Percentiles rank a stretch among this genome's conserved stretches.
Evolutionary conservation across 2,329 filamentous ascomycete genomes (phyloP).

Genomic region (Nigrospora sphaerica): DNA sequence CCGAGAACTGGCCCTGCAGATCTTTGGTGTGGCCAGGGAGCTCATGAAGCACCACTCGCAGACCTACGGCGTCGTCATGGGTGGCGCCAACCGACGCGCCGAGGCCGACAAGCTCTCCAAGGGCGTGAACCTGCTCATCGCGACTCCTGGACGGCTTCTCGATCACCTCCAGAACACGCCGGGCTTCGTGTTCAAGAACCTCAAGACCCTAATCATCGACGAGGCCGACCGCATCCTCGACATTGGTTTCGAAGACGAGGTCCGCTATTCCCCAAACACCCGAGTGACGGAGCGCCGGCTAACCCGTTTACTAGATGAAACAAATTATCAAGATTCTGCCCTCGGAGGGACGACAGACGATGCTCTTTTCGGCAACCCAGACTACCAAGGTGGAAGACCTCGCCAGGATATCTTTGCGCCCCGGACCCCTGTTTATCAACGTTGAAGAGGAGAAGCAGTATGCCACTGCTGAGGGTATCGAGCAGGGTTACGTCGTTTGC

Average conservation of each 20-base stretch:
- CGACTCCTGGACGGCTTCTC: constrained; percentile 84
- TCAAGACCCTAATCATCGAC: constrained; percentile 88
- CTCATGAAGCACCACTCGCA: constrained; percentile 90
- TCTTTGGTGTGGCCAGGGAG: constrained; percentile 90
- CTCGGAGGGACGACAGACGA: constrained; percentile 66
- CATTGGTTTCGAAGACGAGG: constrained; percentile 93
- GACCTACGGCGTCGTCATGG: constrained; percentile 93
- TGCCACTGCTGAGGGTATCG: constrained; percentile 85
- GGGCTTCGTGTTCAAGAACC: constrained; percentile 73
- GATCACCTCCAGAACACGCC: constrained; percentile 93
- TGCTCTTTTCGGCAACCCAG: constrained; percentile 98
- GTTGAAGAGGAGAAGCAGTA: constrained; percentile 86
- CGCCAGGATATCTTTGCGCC: constrained; percentile 83
- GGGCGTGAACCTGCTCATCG: constrained; percentile 90
- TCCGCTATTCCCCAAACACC: no score
- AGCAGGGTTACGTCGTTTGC: constrained; percentile 93
- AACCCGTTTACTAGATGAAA: constrained; percentile 50
- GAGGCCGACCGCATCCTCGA: constrained; percentile 96
- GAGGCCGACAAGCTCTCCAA: constrained; percentile 92
- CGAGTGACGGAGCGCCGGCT: no score
- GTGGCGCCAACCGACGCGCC: constrained; percentile 82
- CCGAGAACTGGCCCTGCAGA: constrained; percentile 87
- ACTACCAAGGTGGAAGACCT: constrained; percentile 98
- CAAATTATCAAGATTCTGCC: constrained; percentile 93
- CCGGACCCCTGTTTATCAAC: constrained; percentile 93